These are phyloP conservation scores for Colletotrichum echinochloae DNA, from an alignment of 2,329 filamentous ascomycete species.

Conservation along the genomic window DNA sequence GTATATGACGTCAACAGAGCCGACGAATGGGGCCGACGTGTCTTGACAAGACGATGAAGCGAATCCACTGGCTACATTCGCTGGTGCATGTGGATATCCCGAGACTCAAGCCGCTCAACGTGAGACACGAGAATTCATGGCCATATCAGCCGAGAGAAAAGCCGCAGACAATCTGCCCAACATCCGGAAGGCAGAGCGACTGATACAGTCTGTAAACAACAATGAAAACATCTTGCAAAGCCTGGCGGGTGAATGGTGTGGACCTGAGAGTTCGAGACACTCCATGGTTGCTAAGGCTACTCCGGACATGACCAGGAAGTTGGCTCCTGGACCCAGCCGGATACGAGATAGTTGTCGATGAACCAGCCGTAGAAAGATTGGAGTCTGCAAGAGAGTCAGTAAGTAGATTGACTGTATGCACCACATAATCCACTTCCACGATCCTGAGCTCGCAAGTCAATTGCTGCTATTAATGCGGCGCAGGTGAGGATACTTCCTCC, in stretches of 20 bases:
- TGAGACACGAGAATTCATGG: not conserved
- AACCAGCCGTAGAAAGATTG: not conserved
- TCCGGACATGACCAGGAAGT: not conserved
- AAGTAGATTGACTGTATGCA: not conserved
- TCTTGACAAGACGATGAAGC: not conserved
- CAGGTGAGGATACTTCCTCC: not conserved
- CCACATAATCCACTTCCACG: not conserved
- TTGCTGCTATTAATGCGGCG: not conserved
- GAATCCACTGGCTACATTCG: not conserved
- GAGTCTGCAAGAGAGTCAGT: not conserved
- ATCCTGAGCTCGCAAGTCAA: not conserved
- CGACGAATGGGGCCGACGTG: not conserved
- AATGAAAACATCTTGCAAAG: not conserved
- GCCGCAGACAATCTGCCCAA: not conserved
- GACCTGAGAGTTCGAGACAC: not conserved
- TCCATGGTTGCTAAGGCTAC: not conserved
- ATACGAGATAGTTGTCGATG: not conserved
- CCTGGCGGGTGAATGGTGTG: not conserved
- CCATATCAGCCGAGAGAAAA: not conserved
- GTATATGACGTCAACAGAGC: not conserved
- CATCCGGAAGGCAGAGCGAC: not conserved
- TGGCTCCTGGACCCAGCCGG: not conserved
- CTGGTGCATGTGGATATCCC: not conserved
- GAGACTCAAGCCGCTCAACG: not conserved
- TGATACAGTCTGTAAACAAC: not conserved